These are phyloP conservation scores for Rhodotorula sp. DNA, from an alignment of 1,284 basidiomycete species.

Conservation along the genomic window DNA sequence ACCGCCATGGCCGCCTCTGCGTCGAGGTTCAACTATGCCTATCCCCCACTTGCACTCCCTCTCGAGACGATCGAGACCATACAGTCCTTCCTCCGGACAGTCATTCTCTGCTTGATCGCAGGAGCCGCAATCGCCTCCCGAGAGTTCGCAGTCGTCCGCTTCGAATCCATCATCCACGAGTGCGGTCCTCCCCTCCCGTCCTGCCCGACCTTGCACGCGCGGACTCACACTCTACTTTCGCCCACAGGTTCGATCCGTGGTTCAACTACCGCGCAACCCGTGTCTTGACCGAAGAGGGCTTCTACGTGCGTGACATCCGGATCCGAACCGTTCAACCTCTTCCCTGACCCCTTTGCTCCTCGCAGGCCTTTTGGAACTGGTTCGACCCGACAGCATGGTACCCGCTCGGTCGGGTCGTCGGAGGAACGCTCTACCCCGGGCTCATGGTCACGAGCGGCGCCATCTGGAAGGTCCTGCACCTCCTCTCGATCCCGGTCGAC, in stretches of 20 bases:
- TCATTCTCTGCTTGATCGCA: constrained; percentile 81
- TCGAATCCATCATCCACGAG: constrained; percentile 99
- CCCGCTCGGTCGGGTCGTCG: constrained; percentile 94
- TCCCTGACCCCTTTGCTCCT: constrained; percentile 32
- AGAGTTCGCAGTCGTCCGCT: constrained; percentile 95
- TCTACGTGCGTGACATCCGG: constrained; percentile 67
- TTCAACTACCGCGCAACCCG: constrained; percentile 78
- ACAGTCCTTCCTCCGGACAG: constrained; percentile 76
- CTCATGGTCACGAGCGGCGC: constrained; percentile 96
- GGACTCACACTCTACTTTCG: not conserved
- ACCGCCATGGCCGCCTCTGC: not conserved
- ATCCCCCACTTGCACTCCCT: constrained; percentile 30
- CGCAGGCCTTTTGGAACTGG: constrained; percentile 99
- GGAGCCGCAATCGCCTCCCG: constrained; percentile 92
- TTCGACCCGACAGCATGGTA: constrained; percentile 93
- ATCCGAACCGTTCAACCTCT: too few species aligned
- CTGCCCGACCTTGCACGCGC: too few species aligned
- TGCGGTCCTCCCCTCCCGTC: constrained; percentile 38
- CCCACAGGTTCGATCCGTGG: constrained; percentile 71
- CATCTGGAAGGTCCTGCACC: constrained; percentile 87
- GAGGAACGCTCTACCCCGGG: constrained; percentile 96
- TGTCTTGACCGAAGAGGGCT: constrained; percentile 84
- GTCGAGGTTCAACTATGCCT: constrained; percentile 26
- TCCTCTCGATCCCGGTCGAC: constrained; percentile 90
- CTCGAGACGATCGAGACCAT: constrained; percentile 54